phyloP scores from a whole-genome alignment of 2,329 filamentous ascomycete genomes.

The Colletotrichum sansevieriae region DNA sequence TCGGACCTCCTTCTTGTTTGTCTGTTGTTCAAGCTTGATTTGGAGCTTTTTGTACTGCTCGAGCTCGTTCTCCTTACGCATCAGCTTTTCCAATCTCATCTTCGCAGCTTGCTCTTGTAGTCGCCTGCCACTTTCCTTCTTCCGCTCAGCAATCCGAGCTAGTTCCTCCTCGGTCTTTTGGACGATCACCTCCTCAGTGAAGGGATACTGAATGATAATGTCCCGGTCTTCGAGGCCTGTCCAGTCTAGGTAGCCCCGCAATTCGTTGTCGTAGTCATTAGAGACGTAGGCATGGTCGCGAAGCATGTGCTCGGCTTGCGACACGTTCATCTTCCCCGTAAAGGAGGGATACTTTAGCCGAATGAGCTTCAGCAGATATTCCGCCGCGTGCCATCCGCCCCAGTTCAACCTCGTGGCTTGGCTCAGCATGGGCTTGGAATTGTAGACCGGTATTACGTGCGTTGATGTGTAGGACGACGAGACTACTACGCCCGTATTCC shows the following conservation, averaged over 20 bases:
- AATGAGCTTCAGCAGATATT: conserved; percentile 91
- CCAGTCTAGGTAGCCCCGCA: conserved; percentile 87
- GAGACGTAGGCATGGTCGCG: conserved; percentile 92
- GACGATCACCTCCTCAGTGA: conserved; percentile 87
- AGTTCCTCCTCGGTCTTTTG: conserved; percentile 97
- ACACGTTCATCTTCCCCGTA: conserved; percentile 85
- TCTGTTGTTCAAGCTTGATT: conserved; percentile 73
- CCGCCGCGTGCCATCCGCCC: conserved; percentile 90
- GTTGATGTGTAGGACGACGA: conserved; percentile 95
- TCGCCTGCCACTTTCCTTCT: conserved; percentile 92
- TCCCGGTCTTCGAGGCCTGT: conserved; percentile 91
- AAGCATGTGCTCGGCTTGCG: conserved; percentile 89
- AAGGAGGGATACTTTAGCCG: conserved; percentile 93
- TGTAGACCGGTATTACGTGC: conserved; percentile 92
- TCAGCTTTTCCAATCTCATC: conserved; percentile 94
- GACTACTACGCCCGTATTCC: conserved; percentile 87
- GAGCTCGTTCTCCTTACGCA: conserved; percentile 94
- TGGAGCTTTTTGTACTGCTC: conserved; percentile 94
- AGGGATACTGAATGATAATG: conserved; percentile 91
- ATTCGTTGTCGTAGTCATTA: conserved; percentile 83
- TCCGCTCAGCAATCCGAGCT: conserved; percentile 88
- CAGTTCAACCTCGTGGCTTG: conserved; percentile 94
- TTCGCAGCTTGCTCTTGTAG: conserved; percentile 97
- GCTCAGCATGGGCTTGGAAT: conserved; percentile 84
- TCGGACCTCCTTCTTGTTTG: conserved; percentile 90